These are phyloP conservation scores for Forsythia suspensa DNA, from an alignment of 257 asterid genomes.

Conservation along the genomic window DNA sequence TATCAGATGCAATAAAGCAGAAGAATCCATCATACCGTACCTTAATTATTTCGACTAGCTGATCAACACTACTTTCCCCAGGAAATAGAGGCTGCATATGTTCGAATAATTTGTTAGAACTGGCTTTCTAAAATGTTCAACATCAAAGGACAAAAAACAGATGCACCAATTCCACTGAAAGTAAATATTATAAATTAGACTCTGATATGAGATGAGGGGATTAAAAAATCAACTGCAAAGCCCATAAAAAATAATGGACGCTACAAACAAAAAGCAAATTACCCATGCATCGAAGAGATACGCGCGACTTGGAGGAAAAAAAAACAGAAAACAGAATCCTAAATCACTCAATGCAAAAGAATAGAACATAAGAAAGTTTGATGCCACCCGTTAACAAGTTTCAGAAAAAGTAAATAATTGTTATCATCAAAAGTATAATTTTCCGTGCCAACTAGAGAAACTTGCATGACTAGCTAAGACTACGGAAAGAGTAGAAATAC, in stretches of 20 bases:
- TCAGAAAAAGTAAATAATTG: no score
- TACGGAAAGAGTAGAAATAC: background rate
- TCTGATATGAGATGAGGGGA: background rate
- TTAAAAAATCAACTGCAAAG: background rate
- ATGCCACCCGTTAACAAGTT: no score
- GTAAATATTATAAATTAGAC: background rate
- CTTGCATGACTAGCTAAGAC: no score
- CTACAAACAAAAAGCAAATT: no score
- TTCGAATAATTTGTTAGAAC: background rate
- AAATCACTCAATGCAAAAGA: no score
- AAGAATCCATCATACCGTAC: constrained; percentile 24
- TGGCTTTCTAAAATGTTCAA: background rate
- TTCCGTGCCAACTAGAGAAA: no score
- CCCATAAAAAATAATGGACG: no score
- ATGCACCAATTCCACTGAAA: background rate
- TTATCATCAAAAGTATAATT: no score
- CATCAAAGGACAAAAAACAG: background rate
- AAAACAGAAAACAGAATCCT: no score
- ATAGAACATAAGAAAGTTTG: no score
- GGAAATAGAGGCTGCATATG: constrained; percentile 84
- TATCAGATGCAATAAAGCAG: background rate
- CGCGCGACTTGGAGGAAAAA: no score
- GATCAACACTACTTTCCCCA: constrained; percentile 91
- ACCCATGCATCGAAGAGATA: no score
- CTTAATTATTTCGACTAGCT: constrained; percentile 89